Evolutionary conservation across 2,329 filamentous ascomycete genomes (phyloP).

Genomic region (Pleomassaria siparia): DNA sequence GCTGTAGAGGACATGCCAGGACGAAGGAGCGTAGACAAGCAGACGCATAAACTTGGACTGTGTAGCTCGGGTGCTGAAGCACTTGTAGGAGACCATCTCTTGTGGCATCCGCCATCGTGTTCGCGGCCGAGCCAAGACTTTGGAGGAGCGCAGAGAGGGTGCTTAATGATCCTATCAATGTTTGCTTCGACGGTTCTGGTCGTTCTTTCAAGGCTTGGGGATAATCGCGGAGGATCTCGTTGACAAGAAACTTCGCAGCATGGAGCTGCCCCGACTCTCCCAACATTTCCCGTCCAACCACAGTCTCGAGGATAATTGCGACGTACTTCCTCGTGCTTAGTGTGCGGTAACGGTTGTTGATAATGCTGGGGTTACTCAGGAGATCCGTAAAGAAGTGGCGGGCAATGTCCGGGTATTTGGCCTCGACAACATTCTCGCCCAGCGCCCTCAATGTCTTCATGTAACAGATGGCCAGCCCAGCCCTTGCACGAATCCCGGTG

Average conservation of each 20-base stretch:
- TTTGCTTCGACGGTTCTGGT: slow-evolving; percentile 85
- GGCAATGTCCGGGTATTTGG: slow-evolving; percentile 78
- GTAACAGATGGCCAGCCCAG: slow-evolving; percentile 85
- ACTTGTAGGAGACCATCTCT: slow-evolving; percentile 87
- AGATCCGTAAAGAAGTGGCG: slow-evolving; percentile 80
- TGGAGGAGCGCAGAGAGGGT: slow-evolving; percentile 77
- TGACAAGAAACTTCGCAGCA: slow-evolving; percentile 79
- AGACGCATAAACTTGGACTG: slow-evolving; percentile 87
- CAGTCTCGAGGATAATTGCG: slow-evolving; percentile 78
- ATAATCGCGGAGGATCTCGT: slow-evolving; percentile 90
- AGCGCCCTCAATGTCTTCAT: slow-evolving; percentile 76
- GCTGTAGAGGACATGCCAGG: slow-evolving; percentile 86
- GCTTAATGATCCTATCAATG: slow-evolving; percentile 75
- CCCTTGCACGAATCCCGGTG: slow-evolving; percentile 77
- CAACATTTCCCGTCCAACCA: slow-evolving; percentile 77
- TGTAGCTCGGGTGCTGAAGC: slow-evolving; percentile 91
- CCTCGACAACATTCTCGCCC: slow-evolving; percentile 80
- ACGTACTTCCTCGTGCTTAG: slow-evolving; percentile 84
- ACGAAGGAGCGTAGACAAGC: slow-evolving; percentile 85
- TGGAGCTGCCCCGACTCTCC: slow-evolving; percentile 87
- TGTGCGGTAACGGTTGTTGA: slow-evolving; percentile 83
- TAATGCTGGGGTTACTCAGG: slow-evolving; percentile 72
- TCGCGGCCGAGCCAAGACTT: slow-evolving; percentile 79
- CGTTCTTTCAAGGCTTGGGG: slow-evolving; percentile 85
- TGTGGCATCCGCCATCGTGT: slow-evolving; percentile 76